phyloP scores from a whole-genome alignment of 2,329 filamentous ascomycete genomes.

The Biscogniauxia mediterranea region DNA sequence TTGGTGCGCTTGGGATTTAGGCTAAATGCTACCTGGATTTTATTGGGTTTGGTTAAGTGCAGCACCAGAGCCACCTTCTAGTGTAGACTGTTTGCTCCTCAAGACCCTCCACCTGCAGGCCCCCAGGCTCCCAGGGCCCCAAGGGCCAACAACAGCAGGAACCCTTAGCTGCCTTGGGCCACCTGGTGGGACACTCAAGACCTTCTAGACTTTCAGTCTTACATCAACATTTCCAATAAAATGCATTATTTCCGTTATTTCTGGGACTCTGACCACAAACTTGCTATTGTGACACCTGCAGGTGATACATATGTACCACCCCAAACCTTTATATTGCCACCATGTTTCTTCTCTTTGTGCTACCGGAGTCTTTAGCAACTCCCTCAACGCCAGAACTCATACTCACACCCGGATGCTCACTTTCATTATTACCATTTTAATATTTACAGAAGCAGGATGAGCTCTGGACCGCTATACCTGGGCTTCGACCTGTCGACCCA shows the following conservation, averaged over 20 bases:
- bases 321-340: conserved; percentile 4
- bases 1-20: conserved; percentile 19
- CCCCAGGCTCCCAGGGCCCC: no score
- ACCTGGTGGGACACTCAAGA: conserved; percentile 5
- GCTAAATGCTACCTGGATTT: conserved; percentile 17
- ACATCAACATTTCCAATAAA: conserved; percentile 14
- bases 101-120: no score
- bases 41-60: conserved; percentile 1
- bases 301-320: neutral
- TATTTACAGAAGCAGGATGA: conserved; percentile 29
- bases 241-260: conserved; percentile 3
- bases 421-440: neutral
- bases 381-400: neutral
- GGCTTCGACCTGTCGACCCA: conserved; percentile 97
- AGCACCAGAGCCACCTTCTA: neutral
- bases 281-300: neutral
- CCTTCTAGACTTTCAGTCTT: conserved; percentile 15
- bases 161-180: no score
- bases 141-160: no score
- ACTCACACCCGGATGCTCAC: neutral
- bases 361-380: neutral
- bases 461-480: conserved; percentile 67
- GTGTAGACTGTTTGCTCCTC: neutral
- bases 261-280: conserved; percentile 6
- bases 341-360: conserved; percentile 2